These are phyloP conservation scores for Xylaria hypoxylon DNA, from an alignment of 2,329 filamentous ascomycete species.

Conservation along the genomic window DNA sequence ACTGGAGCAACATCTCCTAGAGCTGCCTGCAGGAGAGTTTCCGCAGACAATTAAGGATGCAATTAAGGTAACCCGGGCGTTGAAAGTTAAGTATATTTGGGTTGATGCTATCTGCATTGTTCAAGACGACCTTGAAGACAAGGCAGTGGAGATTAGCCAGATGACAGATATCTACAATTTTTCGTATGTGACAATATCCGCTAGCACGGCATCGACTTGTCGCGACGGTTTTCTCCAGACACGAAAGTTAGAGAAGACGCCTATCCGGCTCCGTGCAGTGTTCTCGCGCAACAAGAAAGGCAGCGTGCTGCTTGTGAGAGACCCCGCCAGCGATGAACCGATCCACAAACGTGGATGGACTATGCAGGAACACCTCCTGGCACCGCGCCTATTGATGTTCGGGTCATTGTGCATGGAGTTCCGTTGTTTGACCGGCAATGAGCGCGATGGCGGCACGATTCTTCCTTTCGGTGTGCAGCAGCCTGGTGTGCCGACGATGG, in stretches of 20 bases:
- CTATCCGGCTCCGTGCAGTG: slow-evolving; percentile 15
- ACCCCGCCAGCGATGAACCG: slow-evolving; percentile 12
- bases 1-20: slow-evolving; percentile 7
- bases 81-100: slow-evolving; percentile 17
- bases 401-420: slow-evolving; percentile 19
- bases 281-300: slow-evolving; percentile 16
- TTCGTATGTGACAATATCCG: slow-evolving; percentile 21
- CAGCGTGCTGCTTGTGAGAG: slow-evolving; percentile 14
- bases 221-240: slow-evolving; percentile 16
- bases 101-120: slow-evolving; percentile 21
- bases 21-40: slow-evolving; percentile 1
- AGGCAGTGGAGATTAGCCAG: slow-evolving; percentile 13
- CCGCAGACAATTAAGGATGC: slow-evolving; percentile 21
- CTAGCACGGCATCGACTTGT: slow-evolving; percentile 16
- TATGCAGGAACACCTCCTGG: slow-evolving; percentile 18
- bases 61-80: slow-evolving; percentile 12
- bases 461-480: slow-evolving; percentile 16
- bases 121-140: slow-evolving; percentile 16
- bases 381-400: slow-evolving; percentile 17
- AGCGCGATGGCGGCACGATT: slow-evolving; percentile 10
- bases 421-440: slow-evolving; percentile 3
- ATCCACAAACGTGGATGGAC: slow-evolving; percentile 20
- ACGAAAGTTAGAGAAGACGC: slow-evolving; percentile 15
- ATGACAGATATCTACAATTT: slow-evolving; percentile 18
- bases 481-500: slow-evolving; percentile 9